A percentile compares a stretch with the other conserved stretches of the same genome.
These are phyloP conservation scores for Mucor racemosus DNA, from an alignment of 371 early-diverging fungal genomes.

Conservation along the genomic window DNA sequence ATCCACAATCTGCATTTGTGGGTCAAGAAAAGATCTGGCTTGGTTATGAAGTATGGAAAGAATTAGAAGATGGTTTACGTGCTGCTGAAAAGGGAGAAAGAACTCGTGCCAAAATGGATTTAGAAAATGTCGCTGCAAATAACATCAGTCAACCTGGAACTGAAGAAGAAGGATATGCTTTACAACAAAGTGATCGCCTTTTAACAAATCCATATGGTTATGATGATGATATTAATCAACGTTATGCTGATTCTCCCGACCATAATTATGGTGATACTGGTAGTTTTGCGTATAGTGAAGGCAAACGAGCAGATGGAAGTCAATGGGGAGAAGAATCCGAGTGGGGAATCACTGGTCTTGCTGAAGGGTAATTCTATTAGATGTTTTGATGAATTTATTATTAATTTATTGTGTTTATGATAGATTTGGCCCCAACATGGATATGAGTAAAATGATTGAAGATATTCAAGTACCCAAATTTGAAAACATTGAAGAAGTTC, in stretches of 20 bases:
- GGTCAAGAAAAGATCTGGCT: constrained; percentile 68
- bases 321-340: constrained; percentile 50
- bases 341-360: constrained; percentile 39
- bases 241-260: constrained; percentile 11
- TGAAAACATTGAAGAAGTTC: constrained; percentile 55
- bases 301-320: constrained; percentile 36
- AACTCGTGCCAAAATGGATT: constrained; percentile 35
- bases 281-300: constrained; percentile 36
- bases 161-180: not conserved
- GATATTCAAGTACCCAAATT: constrained; percentile 37
- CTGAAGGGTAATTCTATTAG: constrained; percentile 32
- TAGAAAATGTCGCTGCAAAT: not conserved
- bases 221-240: not conserved
- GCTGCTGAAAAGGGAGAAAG: constrained; percentile 67
- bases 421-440: constrained; percentile 49
- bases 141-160: not conserved
- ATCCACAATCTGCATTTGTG: constrained; percentile 24
- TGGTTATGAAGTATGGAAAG: constrained; percentile 70
- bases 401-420: not conserved
- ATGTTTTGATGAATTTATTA: not conserved
- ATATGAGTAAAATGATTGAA: constrained; percentile 49
- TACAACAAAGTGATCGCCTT: not conserved
- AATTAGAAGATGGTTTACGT: constrained; percentile 75
- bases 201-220: constrained; percentile 10
- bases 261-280: constrained; percentile 12